Percentiles rank a stretch among this genome's conserved stretches.
These are phyloP conservation scores for Tolypocladium ophioglossoides DNA, from an alignment of 2,329 filamentous ascomycete genomes.

Conservation along the genomic window DNA sequence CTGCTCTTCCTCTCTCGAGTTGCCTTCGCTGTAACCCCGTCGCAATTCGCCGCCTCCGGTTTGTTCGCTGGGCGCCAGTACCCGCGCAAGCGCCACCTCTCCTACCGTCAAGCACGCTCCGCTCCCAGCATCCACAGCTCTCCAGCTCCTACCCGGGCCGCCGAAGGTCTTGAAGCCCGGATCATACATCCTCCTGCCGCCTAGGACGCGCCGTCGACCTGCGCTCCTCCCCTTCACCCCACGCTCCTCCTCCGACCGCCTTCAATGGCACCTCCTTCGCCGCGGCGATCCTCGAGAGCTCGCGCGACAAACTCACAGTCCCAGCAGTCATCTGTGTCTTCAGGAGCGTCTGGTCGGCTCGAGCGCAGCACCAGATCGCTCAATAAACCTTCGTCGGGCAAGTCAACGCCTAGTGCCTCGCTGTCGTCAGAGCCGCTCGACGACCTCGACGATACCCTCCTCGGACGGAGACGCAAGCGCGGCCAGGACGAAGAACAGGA, in stretches of 20 bases:
- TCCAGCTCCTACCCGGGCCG: not conserved
- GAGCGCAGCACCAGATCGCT: conserved; percentile 66
- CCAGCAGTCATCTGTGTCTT: conserved; percentile 71
- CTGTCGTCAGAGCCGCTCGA: conserved; percentile 60
- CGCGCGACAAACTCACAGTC: conserved; percentile 66
- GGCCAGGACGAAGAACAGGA: conserved; percentile 53
- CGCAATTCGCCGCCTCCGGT: conserved; percentile 2
- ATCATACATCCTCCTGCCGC: not conserved
- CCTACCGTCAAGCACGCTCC: conserved; percentile 17
- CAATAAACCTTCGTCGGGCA: conserved; percentile 63
- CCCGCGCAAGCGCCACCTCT: conserved; percentile 8
- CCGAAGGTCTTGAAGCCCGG: not conserved
- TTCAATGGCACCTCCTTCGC: conserved; percentile 54
- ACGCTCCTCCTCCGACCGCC: conserved; percentile 6
- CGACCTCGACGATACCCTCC: conserved; percentile 59
- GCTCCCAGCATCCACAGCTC: conserved; percentile 6
- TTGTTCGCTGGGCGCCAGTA: conserved; percentile 3
- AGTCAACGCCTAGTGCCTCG: conserved; percentile 64
- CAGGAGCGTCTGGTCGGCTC: conserved; percentile 62
- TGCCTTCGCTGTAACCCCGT: conserved; percentile 5
- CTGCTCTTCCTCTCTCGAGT: conserved; percentile 2
- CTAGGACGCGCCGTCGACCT: not conserved
- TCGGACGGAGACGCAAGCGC: conserved; percentile 71
- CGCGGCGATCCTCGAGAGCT: conserved; percentile 86
- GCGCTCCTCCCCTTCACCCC: conserved; percentile 12